Conservation (phyloP, 371 early-diverging fungal species). For the Actinomortierella wolfii region DNA sequence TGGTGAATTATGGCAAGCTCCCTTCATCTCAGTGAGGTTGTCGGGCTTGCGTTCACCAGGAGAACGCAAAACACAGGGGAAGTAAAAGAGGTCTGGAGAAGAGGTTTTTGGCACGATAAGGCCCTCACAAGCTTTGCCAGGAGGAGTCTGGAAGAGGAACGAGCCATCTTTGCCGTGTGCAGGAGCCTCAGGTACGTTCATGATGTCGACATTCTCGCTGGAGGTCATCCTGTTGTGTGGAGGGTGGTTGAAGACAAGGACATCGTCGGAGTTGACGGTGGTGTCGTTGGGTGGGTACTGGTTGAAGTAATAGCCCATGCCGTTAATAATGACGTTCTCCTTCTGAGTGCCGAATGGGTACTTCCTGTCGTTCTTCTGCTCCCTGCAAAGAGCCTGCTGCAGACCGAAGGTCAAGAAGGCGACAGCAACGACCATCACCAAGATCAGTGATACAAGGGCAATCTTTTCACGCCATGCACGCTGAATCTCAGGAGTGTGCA, state of each 20-base stretch:
- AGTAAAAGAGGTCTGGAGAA: slow-evolving; percentile 62
- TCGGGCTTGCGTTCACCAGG: slow-evolving; percentile 46
- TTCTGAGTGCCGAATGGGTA: slow-evolving; percentile 20
- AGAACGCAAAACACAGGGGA: slow-evolving; percentile 70
- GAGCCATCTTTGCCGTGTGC: slow-evolving; percentile 57
- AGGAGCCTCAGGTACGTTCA: slow-evolving; percentile 56
- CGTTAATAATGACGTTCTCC: slow-evolving; percentile 18
- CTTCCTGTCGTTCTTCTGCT: slow-evolving; percentile 15
- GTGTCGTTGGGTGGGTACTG: slow-evolving; percentile 4
- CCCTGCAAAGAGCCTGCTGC: slow-evolving; percentile 57
- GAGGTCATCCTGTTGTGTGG: slow-evolving; percentile 52
- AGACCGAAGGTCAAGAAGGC: slow-evolving; percentile 80
- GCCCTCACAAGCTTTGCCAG: slow-evolving; percentile 15
- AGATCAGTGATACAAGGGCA: slow-evolving; percentile 73
- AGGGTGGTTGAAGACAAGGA: slow-evolving; percentile 44
- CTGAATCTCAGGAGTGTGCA: slow-evolving; percentile 54
- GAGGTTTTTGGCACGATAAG: slow-evolving; percentile 14
- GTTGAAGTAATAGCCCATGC: slow-evolving; percentile 38
- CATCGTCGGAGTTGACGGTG: background rate
- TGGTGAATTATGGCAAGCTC: slow-evolving; percentile 59
- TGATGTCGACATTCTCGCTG: slow-evolving; percentile 50
- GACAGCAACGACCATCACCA: slow-evolving; percentile 69
- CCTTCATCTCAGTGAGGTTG: slow-evolving; percentile 47
- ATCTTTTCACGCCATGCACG: slow-evolving; percentile 90
- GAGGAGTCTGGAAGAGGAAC: slow-evolving; percentile 52